phyloP scores from a whole-genome alignment of 2,329 filamentous ascomycete genomes.

The Neonectria magnoliae region DNA sequence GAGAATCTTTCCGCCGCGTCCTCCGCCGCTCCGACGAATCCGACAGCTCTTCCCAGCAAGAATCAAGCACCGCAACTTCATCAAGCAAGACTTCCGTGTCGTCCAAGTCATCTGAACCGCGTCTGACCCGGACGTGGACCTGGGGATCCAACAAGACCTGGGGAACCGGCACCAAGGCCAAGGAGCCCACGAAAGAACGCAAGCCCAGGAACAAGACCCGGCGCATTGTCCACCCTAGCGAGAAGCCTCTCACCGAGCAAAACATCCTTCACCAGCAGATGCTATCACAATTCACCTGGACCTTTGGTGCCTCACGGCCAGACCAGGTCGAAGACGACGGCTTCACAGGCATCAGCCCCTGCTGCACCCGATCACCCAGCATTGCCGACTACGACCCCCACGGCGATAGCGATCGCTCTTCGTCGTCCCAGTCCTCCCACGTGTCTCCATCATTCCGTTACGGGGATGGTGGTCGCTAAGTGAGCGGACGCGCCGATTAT shows the following conservation, averaged over 20 bases:
- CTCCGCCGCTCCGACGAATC: conserved; percentile 48
- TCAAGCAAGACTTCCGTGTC: conserved; percentile 45
- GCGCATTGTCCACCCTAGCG: conserved; percentile 52
- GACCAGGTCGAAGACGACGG: conserved; percentile 47
- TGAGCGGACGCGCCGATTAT: conserved; percentile 11
- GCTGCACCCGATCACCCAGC: conserved; percentile 54
- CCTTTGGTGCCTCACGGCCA: conserved; percentile 53
- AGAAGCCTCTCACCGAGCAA: conserved; percentile 56
- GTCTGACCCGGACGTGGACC: conserved; percentile 45
- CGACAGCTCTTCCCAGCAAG: conserved; percentile 45
- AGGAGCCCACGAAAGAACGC: conserved; percentile 43
- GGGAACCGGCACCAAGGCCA: conserved; percentile 34
- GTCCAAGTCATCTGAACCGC: conserved; percentile 43
- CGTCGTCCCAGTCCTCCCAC: conserved; percentile 28
- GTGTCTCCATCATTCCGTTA: conserved; percentile 20
- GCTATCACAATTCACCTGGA: conserved; percentile 57
- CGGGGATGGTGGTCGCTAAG: conserved; percentile 8
- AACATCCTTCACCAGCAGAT: conserved; percentile 60
- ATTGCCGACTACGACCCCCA: conserved; percentile 42
- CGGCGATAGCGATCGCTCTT: conserved; percentile 37
- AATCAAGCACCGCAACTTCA: conserved; percentile 44
- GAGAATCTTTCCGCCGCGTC: conserved; percentile 54
- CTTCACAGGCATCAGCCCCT: conserved; percentile 55
- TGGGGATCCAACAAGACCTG: conserved; percentile 44
- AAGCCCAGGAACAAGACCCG: conserved; percentile 44